Evolutionary conservation across 257 asterid genomes (phyloP), one percentile per base, ranked within the genome.

Genomic region (Craterostigma plantagineum): DNA sequence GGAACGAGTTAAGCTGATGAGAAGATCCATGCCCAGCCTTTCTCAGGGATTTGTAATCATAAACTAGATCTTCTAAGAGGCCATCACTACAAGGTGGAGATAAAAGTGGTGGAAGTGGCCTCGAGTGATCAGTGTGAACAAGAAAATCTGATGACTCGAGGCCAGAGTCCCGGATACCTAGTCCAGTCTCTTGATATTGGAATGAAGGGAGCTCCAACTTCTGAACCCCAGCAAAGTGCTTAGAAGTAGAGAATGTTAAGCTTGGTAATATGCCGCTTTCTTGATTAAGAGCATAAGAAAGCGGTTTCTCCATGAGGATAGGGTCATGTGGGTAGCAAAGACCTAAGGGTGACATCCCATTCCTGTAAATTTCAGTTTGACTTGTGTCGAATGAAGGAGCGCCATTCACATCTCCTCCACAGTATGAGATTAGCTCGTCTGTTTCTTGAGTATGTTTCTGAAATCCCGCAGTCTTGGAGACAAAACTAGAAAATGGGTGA

Each of bases 131-230:
- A 58, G 75, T 55, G 49, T 60, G 71, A 57, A 68, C 61, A 13
- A 58, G 49, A 46, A 75, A 52, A 54, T 69, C 79, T 38, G 64
- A 50, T 40, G 73, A 49, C 46, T 72, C 75, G 10, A 63, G 67
- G 51, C 55, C 57, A 37, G 79, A 68, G 39, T 58, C 73, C 79
- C 78, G 69, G 60, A 50, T 42, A 64, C 66, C 66, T 42, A 58
- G 41, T 52, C 46, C 52, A 37, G 73, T 60, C 49, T 63, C 73
- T 56, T 58, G 72, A 72, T 69, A 63, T 76, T 76, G 90, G 90
- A 76, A 63, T 66, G 90, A 76, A 76, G 90, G 90, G 90, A 76
- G 90, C 82, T 76, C 90, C 58, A 33, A 64, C 79, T 69, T 70
- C 73, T 61, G 68, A 67, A 67, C 77, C 57, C 71, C 68, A 45